A percentile compares a stretch with the other conserved stretches of the same genome.
phyloP scores from a whole-genome alignment of 208 protist genomes.

The Trypanosoma cruzi region DNA sequence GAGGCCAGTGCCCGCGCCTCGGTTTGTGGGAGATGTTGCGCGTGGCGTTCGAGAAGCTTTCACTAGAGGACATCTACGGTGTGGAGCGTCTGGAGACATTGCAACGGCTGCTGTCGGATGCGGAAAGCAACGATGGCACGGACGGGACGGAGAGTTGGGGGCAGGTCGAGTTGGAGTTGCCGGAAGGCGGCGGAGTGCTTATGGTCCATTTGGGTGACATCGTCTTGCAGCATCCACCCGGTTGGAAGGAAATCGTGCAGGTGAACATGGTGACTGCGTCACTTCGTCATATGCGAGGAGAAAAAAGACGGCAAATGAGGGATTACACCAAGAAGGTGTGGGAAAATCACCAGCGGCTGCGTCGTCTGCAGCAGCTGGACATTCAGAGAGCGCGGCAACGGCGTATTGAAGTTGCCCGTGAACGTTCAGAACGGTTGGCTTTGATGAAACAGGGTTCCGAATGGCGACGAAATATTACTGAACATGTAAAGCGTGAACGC shows the following conservation, averaged over 20 bases:
- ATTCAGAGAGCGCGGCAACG: background rate
- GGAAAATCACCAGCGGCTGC: background rate
- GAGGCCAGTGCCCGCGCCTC: constrained; percentile 11
- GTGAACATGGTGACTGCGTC: constrained; percentile 1
- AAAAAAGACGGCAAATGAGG: background rate
- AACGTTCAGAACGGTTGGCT: constrained; percentile 4
- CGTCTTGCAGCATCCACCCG: background rate
- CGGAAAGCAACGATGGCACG: background rate
- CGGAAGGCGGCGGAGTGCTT: background rate
- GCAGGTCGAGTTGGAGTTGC: constrained; percentile 10
- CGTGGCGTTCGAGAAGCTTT: constrained; percentile 1
- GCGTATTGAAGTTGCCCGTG: background rate
- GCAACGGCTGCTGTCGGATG: constrained; percentile 2
- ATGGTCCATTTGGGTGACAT: constrained; percentile 14
- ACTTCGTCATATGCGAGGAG: background rate
- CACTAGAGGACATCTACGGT: constrained; percentile 21
- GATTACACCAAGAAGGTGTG: background rate
- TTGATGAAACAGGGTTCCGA: constrained; percentile 7
- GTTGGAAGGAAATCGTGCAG: background rate
- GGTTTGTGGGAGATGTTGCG: constrained; percentile 9
- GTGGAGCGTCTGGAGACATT: constrained; percentile 4
- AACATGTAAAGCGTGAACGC: background rate
- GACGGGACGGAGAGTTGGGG: background rate
- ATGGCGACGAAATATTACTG: background rate
- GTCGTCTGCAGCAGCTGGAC: constrained; percentile 7